Base-by-base conservation (phyloP, 768 basidiomycete genomes). In the Trametes cingulata region DNA sequence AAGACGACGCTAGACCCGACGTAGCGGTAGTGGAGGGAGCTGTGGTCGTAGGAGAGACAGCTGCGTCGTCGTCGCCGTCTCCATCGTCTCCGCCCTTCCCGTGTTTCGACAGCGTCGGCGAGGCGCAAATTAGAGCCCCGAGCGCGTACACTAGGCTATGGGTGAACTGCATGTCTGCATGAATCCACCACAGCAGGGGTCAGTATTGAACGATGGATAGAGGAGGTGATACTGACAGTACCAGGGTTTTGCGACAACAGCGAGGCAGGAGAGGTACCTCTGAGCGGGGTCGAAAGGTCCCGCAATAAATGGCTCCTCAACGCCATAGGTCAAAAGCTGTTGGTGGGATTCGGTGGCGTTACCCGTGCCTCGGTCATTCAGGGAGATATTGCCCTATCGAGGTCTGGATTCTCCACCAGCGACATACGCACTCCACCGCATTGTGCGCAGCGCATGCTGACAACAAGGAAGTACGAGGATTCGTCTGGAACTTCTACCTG, bases 61-160 rank as follows among this genome's bases (percentile, higher is more conserved):
- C 29, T 2, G 45, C 25, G 12, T 35, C 45, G 36, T 42, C 58
- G n/a, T 56, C 63, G 51, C 49, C 63, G 37, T 43, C 45, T 36
- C 40, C 58, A 14, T 35, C 50, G 13, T 37, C 57, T 19, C 27
- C 56, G 20, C 36, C 33, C 37, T 45, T 41, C 17, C 58, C 64
- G 46, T 52, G 56, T 50, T 58, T 61, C n/a, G 56, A 59, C 3
- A 53, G 15, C 14, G 33, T 45, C 6, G 51, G n/a, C 6, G 22
- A 7, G 17, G 43, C 14, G 3, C 39, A 7, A 20, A 52, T 8
- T 29, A 61, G 36, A 52, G 41, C 1, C 36, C 43, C n/a, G 6
- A 25, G 4, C 19, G 24, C 9, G 22, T 36, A 12, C 10, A 33
- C 9, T 47, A 25, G 7, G 12, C 6, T 5, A 17, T 7, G 10